These are phyloP conservation scores for Nemania bipapillata DNA, from an alignment of 2,329 filamentous ascomycete species.

Conservation along the genomic window DNA sequence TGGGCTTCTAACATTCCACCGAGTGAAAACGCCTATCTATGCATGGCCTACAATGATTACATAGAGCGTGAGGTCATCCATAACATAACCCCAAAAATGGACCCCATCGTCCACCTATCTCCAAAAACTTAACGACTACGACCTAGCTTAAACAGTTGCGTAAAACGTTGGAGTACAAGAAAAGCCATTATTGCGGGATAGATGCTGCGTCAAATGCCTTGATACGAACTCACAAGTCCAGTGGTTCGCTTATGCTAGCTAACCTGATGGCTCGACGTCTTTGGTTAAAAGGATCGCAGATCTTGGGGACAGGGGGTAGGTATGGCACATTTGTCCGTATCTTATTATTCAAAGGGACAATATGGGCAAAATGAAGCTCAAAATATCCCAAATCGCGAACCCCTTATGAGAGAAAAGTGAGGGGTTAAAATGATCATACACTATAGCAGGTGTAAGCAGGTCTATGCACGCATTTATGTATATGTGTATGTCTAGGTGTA, in stretches of 20 bases:
- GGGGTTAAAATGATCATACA: background rate
- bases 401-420: background rate
- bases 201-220: background rate
- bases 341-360: background rate
- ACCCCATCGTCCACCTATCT: background rate
- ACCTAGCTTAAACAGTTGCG: background rate
- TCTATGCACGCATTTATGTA: background rate
- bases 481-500: too few relatives aligned
- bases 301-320: slow-evolving; percentile 11
- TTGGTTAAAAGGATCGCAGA: slow-evolving; percentile 20
- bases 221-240: slow-evolving; percentile 28
- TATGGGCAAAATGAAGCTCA: background rate
- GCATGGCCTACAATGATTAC: too few relatives aligned
- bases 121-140: background rate
- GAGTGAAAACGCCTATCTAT: too few relatives aligned
- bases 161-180: background rate
- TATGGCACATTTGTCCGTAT: background rate
- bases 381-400: background rate
- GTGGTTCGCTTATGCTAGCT: slow-evolving; percentile 31
- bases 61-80: background rate
- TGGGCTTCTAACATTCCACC: background rate
- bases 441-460: too few relatives aligned
- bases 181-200: slow-evolving; percentile 6
- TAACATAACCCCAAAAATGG: background rate
- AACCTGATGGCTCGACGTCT: slow-evolving; percentile 16